phyloP scores from a whole-genome alignment of 2,329 filamentous ascomycete species.

The Pezicula neosporulosa region DNA sequence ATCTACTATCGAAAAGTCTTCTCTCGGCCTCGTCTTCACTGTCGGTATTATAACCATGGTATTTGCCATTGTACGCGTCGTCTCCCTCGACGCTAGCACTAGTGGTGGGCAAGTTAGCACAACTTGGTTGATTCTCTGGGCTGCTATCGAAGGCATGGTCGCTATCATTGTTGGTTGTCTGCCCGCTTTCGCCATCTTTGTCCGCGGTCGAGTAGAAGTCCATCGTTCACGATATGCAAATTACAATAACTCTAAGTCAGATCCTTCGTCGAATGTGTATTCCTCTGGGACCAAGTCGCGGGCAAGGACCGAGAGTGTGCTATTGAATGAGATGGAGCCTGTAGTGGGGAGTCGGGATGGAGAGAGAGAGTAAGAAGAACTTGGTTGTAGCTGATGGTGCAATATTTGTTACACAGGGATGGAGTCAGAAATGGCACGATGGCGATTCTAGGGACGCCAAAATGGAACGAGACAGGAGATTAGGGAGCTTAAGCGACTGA shows the following conservation, averaged over 20 bases:
- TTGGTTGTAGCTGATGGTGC: not conserved
- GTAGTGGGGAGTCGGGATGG: not conserved
- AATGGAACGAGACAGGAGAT: too few species aligned
- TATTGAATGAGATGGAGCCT: conserved; percentile 8
- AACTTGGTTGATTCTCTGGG: conserved; percentile 14
- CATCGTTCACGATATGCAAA: not conserved
- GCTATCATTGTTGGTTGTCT: conserved; percentile 15
- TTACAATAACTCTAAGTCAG: not conserved
- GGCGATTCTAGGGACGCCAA: too few species aligned
- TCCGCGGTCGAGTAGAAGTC: conserved; percentile 8
- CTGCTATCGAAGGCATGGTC: conserved; percentile 10
- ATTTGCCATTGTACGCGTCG: conserved; percentile 12
- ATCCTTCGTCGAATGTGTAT: not conserved
- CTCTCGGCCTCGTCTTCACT: conserved; percentile 11
- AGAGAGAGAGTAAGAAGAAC: conserved; percentile 5
- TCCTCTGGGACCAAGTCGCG: conserved; percentile 4
- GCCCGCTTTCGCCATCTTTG: conserved; percentile 14
- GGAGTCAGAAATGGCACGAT: conserved; percentile 4
- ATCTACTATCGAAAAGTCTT: conserved; percentile 8
- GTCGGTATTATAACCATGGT: conserved; percentile 17
- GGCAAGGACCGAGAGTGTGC: conserved; percentile 7
- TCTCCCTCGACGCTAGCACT: conserved; percentile 10
- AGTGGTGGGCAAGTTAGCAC: conserved; percentile 10
- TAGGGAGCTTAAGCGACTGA: too few species aligned
- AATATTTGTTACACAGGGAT: conserved; percentile 4